Conservation (phyloP, 495 filamentous ascomycete genomes). For the Neurospora hispaniola region DNA sequence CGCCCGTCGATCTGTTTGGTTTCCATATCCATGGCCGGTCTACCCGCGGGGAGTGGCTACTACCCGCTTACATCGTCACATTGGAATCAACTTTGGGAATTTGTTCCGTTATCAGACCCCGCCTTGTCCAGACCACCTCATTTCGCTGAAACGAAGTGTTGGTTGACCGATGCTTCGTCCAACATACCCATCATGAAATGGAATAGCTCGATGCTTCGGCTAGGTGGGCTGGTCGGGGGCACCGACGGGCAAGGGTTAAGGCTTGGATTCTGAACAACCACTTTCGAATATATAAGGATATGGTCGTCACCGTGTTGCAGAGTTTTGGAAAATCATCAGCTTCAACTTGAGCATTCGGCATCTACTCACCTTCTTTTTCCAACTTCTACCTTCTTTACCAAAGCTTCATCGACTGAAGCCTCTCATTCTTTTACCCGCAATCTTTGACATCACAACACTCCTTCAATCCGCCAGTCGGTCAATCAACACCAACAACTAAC, state of each 20-base stretch:
- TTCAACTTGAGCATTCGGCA: slow-evolving; percentile 7
- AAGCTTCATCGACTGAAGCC: slow-evolving; percentile 20
- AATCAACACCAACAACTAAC: not conserved
- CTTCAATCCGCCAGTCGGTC: slow-evolving; percentile 1
- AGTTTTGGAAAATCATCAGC: not conserved
- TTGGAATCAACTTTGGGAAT: not conserved
- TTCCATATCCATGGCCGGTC: not conserved
- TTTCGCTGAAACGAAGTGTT: slow-evolving; percentile 14
- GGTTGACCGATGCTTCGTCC: not conserved
- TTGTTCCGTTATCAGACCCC: not conserved
- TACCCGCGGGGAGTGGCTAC: not conserved
- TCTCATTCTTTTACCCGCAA: slow-evolving; percentile 16
- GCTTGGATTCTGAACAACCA: not conserved
- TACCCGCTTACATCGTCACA: not conserved
- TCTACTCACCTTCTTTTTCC: slow-evolving; percentile 11
- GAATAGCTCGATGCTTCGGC: not conserved
- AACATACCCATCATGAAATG: not conserved
- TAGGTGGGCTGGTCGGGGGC: not conserved
- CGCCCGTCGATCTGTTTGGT: not conserved
- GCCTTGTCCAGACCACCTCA: slow-evolving; percentile 4
- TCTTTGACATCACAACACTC: not conserved
- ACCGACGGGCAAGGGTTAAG: not conserved
- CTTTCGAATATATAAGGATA: not conserved
- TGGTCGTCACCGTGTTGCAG: slow-evolving; percentile 2
- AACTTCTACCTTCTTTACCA: slow-evolving; percentile 12